Percentiles rank a stretch among this genome's conserved stretches.
phyloP scores from a whole-genome alignment of 2,329 filamentous ascomycete genomes.

The Sporothrix pseudoabietina region DNA sequence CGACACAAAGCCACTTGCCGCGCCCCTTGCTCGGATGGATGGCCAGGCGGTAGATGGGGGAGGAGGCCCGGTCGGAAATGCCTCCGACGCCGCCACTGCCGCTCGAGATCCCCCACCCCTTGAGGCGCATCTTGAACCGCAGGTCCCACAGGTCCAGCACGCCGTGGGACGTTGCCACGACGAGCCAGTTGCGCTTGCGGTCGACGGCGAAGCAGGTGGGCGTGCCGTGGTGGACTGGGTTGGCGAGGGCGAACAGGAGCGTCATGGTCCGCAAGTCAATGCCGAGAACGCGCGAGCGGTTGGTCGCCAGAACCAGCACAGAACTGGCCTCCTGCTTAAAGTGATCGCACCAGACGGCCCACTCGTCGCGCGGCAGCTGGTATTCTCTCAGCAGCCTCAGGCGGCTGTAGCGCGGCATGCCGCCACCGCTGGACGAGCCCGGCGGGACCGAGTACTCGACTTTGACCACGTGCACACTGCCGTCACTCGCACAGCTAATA shows the following conservation, averaged over 20 bases:
- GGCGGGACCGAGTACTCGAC: slow-evolving; percentile 56
- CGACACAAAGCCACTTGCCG: slow-evolving; percentile 83
- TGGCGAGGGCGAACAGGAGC: slow-evolving; percentile 76
- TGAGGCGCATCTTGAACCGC: slow-evolving; percentile 85
- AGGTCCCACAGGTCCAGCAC: slow-evolving; percentile 94
- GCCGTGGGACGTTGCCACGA: slow-evolving; percentile 89
- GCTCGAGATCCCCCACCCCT: slow-evolving; percentile 83
- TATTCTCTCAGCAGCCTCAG: slow-evolving; percentile 77
- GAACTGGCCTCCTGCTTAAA: slow-evolving; percentile 81
- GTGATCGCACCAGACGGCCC: slow-evolving; percentile 89
- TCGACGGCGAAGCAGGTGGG: slow-evolving; percentile 92
- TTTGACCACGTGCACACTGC: slow-evolving; percentile 85
- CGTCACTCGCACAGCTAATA: slow-evolving; percentile 85
- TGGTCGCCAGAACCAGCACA: slow-evolving; percentile 84
- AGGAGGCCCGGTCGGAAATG: slow-evolving; percentile 38
- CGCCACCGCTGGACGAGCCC: not conserved
- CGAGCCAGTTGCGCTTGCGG: slow-evolving; percentile 82
- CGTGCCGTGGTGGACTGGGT: slow-evolving; percentile 87
- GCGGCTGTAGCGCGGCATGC: slow-evolving; percentile 68
- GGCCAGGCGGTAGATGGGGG: slow-evolving; percentile 75
- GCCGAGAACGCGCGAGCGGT: slow-evolving; percentile 77
- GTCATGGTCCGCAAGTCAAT: slow-evolving; percentile 87
- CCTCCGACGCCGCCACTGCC: slow-evolving; percentile 52
- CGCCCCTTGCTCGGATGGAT: slow-evolving; percentile 78
- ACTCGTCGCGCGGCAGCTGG: slow-evolving; percentile 71